Evolutionary conservation across 2,329 filamentous ascomycete genomes (phyloP), one percentile per base, ranked within the genome.

Genomic region (Colletotrichum camelliae): DNA sequence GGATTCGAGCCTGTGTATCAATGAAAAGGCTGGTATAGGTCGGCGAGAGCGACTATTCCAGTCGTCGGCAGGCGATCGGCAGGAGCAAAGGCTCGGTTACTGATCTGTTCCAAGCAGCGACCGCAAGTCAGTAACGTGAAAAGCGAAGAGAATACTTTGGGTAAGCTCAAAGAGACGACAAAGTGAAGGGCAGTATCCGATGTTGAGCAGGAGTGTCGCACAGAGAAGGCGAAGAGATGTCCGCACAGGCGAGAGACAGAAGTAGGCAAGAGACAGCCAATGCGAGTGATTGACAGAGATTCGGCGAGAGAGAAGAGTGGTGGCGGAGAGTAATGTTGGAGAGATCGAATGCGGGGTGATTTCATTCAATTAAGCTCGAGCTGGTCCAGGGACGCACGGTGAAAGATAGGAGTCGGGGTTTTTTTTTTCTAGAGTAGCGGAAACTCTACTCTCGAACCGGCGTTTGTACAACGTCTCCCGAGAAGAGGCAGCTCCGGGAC

Each of bases 231-330:
- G 33, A 48, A 43, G 15, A 35, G 27, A 48, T 15, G 48, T 65
- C 37, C 24, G 24, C 58, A 21, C 7, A 21, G 18, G 37, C 21
- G 35, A 33, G 15, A 48, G 61, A 16, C 15, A 52, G 31, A 24
- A n/a, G 31, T 31, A 35, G 33, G 21, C 13, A 33, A 43, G 33
- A 52, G 31, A 48, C 29, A 62, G 43, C 43, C 33, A 52, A 62
- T n/a, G 13, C 52, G 60, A 71, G 33, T 39, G 76, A 68, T 76
- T 77, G 77, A 78, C 77, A 67, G 75, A 73, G 78, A 78, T 77
- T 79, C 79, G 77, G 79, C 78, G 79, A 77, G 78, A 79, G 68
- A 77, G 75, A 76, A 78, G 78, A 77, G 76, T 79, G 77, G 78
- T 78, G 73, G 62, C 62, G 69, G 39, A 43, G 8, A 62, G 29